Base-by-base conservation (phyloP, 2,329 filamentous ascomycete genomes). In the Drechslerella dactyloides region DNA sequence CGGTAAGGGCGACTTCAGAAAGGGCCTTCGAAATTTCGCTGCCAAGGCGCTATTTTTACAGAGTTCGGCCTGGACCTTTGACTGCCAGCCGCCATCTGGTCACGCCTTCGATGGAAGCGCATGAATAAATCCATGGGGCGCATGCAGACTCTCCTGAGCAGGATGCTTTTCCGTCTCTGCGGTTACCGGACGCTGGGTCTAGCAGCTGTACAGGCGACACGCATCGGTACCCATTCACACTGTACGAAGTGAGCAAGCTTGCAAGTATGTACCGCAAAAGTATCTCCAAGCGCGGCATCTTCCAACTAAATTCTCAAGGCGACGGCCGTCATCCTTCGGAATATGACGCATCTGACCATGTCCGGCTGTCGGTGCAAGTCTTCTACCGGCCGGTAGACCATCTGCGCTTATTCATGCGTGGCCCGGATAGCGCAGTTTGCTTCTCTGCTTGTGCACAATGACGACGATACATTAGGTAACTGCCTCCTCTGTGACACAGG, bases 141-240 rank as follows among this genome's bases (percentile, higher is more conserved):
- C 37, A 42, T 42, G n/a, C 11, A n/a, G 56, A 61, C 54, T 61
- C 63, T 68, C 42, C 63, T 61, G 63, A 48, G 27, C 33, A 50
- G 63, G 56, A 68, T 61, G 40, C 19, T 56, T 68, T 19, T 33
- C 15, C 44, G 37, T 21, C 40, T 46, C 17, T 59, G 21, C 19
- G 19, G 55, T 19, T 42, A 21, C 24, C 15, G 33, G 24, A 19
- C n/a, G 37, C 37, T 17, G 13, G 37, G 37, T 4, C 37, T 42
- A 17, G 37, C 37, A 42, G 37, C 37, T 42, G 37, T 13, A 42
- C 37, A 42, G 37, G 37, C 37, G 37, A 15, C 37, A 42, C 3
- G 37, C 37, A 42, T 42, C 4, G 5, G 37, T 15, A 42, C 11
- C 13, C 13, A 15, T 42, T 42, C 13, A n/a, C n/a, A n/a, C n/a